A percentile compares a stretch with the other conserved stretches of the same genome.
phyloP scores from a whole-genome alignment of 108 stramenopile genomes.

The Cylindrotheca closterium region DNA sequence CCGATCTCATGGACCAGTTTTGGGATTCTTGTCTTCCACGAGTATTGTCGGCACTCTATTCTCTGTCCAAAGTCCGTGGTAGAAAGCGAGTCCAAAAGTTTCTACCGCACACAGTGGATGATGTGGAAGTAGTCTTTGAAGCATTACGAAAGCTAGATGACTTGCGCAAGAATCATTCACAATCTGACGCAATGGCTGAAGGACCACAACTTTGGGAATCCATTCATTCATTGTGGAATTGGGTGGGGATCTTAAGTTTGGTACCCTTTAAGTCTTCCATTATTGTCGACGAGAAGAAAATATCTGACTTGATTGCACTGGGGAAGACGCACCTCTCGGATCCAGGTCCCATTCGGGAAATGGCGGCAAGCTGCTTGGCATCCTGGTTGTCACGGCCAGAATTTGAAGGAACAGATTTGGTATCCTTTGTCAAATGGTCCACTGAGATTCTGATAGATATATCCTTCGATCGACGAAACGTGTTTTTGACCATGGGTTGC shows the following conservation, averaged over 20 bases:
- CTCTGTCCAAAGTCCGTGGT: conserved; percentile 87
- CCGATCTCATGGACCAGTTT: conserved; percentile 12
- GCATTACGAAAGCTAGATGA: conserved; percentile 33
- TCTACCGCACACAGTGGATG: conserved; percentile 88
- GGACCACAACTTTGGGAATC: conserved; percentile 85
- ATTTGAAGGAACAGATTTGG: conserved; percentile 72
- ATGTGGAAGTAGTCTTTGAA: conserved; percentile 87
- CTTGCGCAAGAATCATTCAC: conserved; percentile 13
- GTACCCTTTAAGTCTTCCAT: conserved; percentile 93
- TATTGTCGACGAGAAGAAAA: conserved; percentile 51
- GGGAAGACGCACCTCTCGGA: conserved; percentile 67
- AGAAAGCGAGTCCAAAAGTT: conserved; percentile 84
- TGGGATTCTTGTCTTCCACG: conserved; percentile 19
- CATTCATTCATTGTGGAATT: conserved; percentile 91
- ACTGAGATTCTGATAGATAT: conserved; percentile 34
- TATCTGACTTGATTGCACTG: conserved; percentile 40
- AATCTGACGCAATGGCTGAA: not conserved
- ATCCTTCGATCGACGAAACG: conserved; percentile 13
- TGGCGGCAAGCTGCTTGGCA: conserved; percentile 89
- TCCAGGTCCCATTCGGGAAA: conserved; percentile 89
- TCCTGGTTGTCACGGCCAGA: conserved; percentile 92
- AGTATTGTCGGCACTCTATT: conserved; percentile 78
- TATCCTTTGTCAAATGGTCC: conserved; percentile 74
- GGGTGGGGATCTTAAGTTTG: conserved; percentile 92
- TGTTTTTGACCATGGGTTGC: conserved; percentile 77